phyloP scores from a whole-genome alignment of 139 green algal species.

The Closterium sp. region DNA sequence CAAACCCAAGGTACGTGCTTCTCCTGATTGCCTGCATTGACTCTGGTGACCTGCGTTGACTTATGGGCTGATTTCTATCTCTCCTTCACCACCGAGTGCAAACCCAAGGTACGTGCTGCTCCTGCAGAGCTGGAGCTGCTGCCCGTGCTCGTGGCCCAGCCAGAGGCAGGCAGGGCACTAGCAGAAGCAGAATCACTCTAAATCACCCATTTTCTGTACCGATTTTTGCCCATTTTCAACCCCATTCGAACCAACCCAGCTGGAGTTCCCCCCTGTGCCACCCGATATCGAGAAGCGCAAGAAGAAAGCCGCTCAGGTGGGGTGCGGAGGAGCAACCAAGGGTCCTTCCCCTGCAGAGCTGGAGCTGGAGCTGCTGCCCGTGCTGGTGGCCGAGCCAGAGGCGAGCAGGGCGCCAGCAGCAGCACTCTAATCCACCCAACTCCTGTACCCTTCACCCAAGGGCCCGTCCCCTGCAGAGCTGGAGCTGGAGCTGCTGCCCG shows the following conservation, averaged over 20 bases:
- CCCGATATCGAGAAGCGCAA: neutral
- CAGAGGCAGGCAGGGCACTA: too few species aligned
- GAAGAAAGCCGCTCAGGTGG: slow-evolving; percentile 11
- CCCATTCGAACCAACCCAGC: too few species aligned
- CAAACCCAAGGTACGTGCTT: slow-evolving; percentile 15
- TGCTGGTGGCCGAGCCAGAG: slow-evolving; percentile 70
- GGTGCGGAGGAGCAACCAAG: neutral
- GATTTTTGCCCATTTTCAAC: too few species aligned
- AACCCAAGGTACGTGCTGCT: slow-evolving; percentile 10
- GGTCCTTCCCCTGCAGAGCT: neutral
- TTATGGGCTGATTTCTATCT: neutral
- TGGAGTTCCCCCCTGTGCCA: neutral
- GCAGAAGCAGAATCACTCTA: too few species aligned
- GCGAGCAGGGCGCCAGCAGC: slow-evolving; percentile 54
- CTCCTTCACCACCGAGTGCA: neutral
- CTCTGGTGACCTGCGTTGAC: neutral
- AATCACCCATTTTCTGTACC: too few species aligned
- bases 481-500: neutral
- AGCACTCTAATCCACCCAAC: too few species aligned
- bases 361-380: slow-evolving; percentile 12
- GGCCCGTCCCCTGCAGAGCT: too few species aligned
- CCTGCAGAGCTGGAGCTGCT: neutral
- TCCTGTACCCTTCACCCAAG: too few species aligned
- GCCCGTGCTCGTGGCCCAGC: neutral
- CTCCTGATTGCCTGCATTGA: neutral